Conservation (phyloP, 129 eudicot genomes). For the Centella asiatica region DNA sequence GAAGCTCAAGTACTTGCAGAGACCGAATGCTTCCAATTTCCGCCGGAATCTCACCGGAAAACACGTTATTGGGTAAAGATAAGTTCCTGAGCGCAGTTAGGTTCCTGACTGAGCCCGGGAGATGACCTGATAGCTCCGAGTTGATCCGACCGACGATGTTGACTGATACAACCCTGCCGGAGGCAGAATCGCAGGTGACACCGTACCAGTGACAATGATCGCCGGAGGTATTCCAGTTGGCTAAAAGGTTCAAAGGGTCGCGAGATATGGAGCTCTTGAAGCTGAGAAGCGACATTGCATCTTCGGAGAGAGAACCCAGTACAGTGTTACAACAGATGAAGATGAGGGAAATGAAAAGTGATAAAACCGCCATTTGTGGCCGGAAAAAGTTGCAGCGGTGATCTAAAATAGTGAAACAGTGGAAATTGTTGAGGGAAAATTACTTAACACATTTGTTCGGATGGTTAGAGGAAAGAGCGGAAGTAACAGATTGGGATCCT, state of each 20-base stretch:
- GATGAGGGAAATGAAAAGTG: not conserved
- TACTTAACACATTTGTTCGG: too few relatives aligned
- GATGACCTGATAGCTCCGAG: conserved; percentile 10
- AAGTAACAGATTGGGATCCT: too few relatives aligned
- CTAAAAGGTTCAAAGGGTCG: conserved; percentile 19
- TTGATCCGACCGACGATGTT: conserved; percentile 3
- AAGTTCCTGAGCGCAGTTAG: conserved; percentile 19
- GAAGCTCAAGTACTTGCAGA: conserved; percentile 19
- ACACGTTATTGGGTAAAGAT: conserved; percentile 12
- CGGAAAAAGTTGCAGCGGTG: not conserved
- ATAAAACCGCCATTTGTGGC: not conserved
- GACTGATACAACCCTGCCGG: conserved; percentile 17
- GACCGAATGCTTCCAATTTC: conserved; percentile 7
- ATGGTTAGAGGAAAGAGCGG: too few relatives aligned
- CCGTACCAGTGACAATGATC: conserved; percentile 25
- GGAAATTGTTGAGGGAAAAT: too few relatives aligned
- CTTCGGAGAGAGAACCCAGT: conserved; percentile 8
- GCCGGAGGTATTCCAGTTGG: conserved; percentile 11
- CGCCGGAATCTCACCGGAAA: conserved; percentile 24
- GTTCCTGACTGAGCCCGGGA: conserved; percentile 11
- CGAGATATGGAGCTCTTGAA: conserved; percentile 8
- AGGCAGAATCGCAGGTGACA: conserved; percentile 11
- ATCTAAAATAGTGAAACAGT: too few relatives aligned
- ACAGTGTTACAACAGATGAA: not conserved
- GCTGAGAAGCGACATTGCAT: conserved; percentile 13